Percentiles rank a stretch among this genome's conserved stretches.
These are phyloP conservation scores for Bruguiera hainesii DNA, from an alignment of 441 rosid species.

Conservation along the genomic window DNA sequence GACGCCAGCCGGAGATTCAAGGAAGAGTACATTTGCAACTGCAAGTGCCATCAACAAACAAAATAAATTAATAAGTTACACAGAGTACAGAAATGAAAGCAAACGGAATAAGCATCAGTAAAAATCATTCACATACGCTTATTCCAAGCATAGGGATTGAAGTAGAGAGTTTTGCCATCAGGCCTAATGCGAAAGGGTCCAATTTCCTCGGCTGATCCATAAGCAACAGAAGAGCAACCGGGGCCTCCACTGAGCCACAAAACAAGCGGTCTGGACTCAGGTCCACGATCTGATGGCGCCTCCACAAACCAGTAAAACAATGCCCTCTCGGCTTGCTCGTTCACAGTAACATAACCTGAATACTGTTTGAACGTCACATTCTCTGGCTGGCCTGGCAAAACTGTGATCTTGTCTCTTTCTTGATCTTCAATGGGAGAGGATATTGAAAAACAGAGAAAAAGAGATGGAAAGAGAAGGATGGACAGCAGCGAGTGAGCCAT, in stretches of 20 bases:
- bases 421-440: conserved; percentile 41
- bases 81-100: not conserved
- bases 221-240: conserved; percentile 94
- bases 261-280: conserved; percentile 76
- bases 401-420: conserved; percentile 50
- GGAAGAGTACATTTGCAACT: conserved; percentile 93
- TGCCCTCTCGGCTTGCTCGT: conserved; percentile 80
- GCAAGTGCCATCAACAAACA: conserved; percentile 16
- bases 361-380: conserved; percentile 68
- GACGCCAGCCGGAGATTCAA: conserved; percentile 97
- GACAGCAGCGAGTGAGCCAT: conserved; percentile 37
- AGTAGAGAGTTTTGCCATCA: conserved; percentile 74
- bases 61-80: not conserved
- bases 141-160: conserved; percentile 85
- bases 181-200: conserved; percentile 80
- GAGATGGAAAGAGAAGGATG: conserved; percentile 27
- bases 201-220: conserved; percentile 84
- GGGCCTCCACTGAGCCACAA: conserved; percentile 98
- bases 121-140: conserved; percentile 35
- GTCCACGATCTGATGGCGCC: conserved; percentile 55
- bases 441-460: conserved; percentile 22
- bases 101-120: not conserved
- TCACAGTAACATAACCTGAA: conserved; percentile 85
- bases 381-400: conserved; percentile 77
- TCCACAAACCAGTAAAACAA: conserved; percentile 92